Percentiles rank a stretch among this genome's conserved stretches.
Evolutionary conservation across 208 protist genomes (phyloP).

Genomic region (Wallacemonas sp.): DNA sequence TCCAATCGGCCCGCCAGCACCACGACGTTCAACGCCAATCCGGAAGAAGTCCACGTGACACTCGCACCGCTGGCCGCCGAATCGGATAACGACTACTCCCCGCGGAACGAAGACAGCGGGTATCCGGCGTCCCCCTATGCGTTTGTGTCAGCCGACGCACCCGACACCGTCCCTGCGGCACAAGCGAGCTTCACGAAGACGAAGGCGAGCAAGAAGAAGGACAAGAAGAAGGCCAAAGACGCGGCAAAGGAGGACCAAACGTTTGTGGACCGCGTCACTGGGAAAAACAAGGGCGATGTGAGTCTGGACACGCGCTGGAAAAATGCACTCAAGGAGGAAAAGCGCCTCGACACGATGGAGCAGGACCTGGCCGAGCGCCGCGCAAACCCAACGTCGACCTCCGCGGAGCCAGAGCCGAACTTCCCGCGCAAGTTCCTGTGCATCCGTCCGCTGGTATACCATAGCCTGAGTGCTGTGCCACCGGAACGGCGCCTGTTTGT

Average conservation of each 20-base stretch:
- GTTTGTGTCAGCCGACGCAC: constrained; percentile 23
- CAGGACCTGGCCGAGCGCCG: constrained; percentile 18
- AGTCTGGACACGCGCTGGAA: constrained; percentile 65
- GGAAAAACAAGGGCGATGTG: constrained; percentile 41
- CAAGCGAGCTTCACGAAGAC: background rate
- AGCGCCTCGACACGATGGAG: constrained; percentile 61
- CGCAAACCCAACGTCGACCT: background rate
- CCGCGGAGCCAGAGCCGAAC: constrained; percentile 38
- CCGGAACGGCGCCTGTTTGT: constrained; percentile 46
- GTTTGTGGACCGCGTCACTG: constrained; percentile 43
- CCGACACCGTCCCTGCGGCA: background rate
- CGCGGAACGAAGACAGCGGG: constrained; percentile 21
- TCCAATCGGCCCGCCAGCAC: background rate
- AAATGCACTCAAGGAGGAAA: constrained; percentile 62
- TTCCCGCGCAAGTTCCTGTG: constrained; percentile 78
- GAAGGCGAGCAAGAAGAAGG: constrained; percentile 29
- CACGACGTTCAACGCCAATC: constrained; percentile 5
- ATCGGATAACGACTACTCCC: constrained; percentile 21
- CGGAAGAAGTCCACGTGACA: constrained; percentile 14
- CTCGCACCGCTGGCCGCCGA: background rate
- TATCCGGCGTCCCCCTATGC: constrained; percentile 22
- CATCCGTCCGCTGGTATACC: constrained; percentile 68
- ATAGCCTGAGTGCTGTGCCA: constrained; percentile 52
- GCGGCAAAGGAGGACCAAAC: constrained; percentile 39
- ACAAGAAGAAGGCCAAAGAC: constrained; percentile 51